Percentiles rank a stretch among this genome's conserved stretches.
These are phyloP conservation scores for Fusarium sp. DNA, from an alignment of 2,329 filamentous ascomycete species.

Conservation along the genomic window DNA sequence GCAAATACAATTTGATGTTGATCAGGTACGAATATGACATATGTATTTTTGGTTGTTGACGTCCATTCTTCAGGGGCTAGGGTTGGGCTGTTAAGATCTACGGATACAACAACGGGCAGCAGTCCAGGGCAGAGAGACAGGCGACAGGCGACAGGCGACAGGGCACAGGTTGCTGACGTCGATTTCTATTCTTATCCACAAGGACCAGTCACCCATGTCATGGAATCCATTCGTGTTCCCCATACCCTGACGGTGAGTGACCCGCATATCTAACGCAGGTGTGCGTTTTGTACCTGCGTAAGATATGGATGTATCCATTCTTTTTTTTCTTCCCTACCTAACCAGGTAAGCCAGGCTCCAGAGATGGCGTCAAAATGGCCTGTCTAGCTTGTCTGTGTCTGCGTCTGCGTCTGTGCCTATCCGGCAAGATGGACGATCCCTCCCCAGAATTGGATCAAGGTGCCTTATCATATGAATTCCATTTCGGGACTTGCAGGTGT, in stretches of 20 bases:
- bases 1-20: slow-evolving; percentile 19
- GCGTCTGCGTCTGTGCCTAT: not conserved
- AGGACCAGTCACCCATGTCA: slow-evolving; percentile 1
- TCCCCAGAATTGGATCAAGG: slow-evolving; percentile 31
- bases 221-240: slow-evolving; percentile 5
- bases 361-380: slow-evolving; percentile 37
- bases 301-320: slow-evolving; percentile 33
- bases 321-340: not conserved
- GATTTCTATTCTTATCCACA: slow-evolving; percentile 37
- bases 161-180: slow-evolving; percentile 32
- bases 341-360: slow-evolving; percentile 12
- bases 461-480: slow-evolving; percentile 3
- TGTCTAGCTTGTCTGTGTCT: not conserved
- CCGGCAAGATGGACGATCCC: slow-evolving; percentile 39
- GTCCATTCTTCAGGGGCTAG: slow-evolving; percentile 20
- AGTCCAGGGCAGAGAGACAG: not conserved
- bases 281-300: slow-evolving; percentile 29
- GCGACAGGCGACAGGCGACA: not conserved
- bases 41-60: slow-evolving; percentile 22
- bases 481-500: slow-evolving; percentile 1
- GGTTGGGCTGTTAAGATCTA: slow-evolving; percentile 25
- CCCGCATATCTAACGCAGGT: slow-evolving; percentile 10
- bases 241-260: slow-evolving; percentile 25
- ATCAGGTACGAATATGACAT: slow-evolving; percentile 10
- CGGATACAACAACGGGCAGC: slow-evolving; percentile 1